Base-by-base conservation (phyloP, 331 rosid genomes). In the Malus hybrid region DNA sequence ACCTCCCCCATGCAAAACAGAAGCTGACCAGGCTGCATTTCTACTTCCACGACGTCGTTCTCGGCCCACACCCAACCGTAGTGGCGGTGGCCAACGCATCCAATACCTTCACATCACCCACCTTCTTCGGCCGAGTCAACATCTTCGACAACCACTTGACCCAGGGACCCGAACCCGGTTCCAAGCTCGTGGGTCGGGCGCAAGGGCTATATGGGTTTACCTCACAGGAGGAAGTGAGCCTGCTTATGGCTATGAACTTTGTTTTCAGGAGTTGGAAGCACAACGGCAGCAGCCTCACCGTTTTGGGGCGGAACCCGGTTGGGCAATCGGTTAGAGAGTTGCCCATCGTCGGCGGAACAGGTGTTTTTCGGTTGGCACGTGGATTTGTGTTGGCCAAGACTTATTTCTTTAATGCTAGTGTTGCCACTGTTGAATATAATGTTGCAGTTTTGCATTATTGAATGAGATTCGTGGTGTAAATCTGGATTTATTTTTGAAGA, bases 11-110 rank as follows among this genome's bases (percentile, higher is more conserved):
- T 20, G 19, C 39, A 50, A 32, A 33, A 52, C 34, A 10, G 27
- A 75, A 65, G 79, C 72, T 75, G 54, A 75, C 79, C 14, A 28
- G 15, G 5, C 72, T 75, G 27, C 79, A 52, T 19, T 75, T 75
- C 72, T 75, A 31, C 65, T 65, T 75, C 6, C 79, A 75, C 65
- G 72, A 75, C 39, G 39, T 22, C 5, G 6, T 65, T 65, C 52
- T 46, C 4, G 79, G 79, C 65, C 34, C 20, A 10, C 44, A 27
- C 20, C 72, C 20, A 22, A 48, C 72, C 34, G 9, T 27, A 13
- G 34, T 75, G 27, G 19, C 4, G 36, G 33, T 52, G 20, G 65
- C 69, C 24, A 20, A 36, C 2, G 32, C 78, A 9, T 15, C 70
- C 71, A 20, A 64, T 5, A n/a, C 63, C 27, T 12, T 31, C 64